Evolutionary conservation across 257 asterid genomes (phyloP).

Genomic region (Coffea canephora): DNA sequence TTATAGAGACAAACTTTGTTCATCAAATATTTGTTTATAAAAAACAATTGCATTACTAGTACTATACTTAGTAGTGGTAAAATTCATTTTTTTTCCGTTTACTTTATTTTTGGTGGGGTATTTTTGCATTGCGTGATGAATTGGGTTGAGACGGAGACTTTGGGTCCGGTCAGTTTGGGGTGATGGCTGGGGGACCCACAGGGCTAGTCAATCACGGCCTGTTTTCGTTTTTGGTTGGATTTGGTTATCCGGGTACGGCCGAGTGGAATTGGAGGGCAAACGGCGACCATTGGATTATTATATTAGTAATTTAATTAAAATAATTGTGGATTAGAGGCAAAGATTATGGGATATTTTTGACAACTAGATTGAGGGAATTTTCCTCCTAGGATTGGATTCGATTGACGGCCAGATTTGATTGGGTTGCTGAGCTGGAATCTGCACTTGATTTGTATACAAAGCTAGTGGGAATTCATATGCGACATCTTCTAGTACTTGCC

Average conservation of each 20-base stretch:
- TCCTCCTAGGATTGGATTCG: not conserved
- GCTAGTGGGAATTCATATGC: slow-evolving; percentile 2
- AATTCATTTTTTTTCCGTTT: too few species aligned
- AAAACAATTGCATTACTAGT: too few species aligned
- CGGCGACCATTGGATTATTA: not conserved
- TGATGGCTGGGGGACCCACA: slow-evolving; percentile 27
- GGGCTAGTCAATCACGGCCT: slow-evolving; percentile 32
- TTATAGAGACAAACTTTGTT: too few species aligned
- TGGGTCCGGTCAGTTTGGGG: slow-evolving; percentile 26
- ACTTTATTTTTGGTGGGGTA: not conserved
- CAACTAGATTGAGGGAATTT: not conserved
- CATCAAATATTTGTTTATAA: too few species aligned
- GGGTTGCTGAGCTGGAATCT: slow-evolving; percentile 14
- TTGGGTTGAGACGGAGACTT: slow-evolving; percentile 23
- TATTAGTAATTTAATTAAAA: not conserved
- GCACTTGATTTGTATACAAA: not conserved
- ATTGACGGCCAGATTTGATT: slow-evolving; percentile 3
- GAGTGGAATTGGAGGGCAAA: not conserved
- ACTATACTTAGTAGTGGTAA: too few species aligned
- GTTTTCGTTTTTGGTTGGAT: slow-evolving; percentile 10
- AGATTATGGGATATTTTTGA: slow-evolving; percentile 1
- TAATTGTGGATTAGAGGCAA: slow-evolving; percentile 4
- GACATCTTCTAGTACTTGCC: not conserved
- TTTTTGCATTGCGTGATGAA: not conserved
- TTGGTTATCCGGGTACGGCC: slow-evolving; percentile 3